Evolutionary conservation across 257 asterid species (phyloP).

Genomic region (Mitragyna speciosa): DNA sequence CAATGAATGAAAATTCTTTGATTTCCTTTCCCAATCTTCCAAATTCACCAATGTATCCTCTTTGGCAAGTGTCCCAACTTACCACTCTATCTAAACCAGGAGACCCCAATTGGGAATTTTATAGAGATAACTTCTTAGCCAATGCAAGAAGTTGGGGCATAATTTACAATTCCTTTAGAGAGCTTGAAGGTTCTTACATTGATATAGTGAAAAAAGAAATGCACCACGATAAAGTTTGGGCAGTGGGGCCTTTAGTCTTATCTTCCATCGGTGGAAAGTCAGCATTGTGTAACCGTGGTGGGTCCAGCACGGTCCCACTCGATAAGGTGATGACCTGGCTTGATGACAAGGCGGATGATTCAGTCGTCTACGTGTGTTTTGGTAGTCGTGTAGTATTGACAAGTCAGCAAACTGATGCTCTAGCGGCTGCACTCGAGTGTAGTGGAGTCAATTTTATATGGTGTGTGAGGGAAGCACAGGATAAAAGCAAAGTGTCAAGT

Average conservation of each 20-base stretch:
- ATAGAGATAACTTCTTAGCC: slow-evolving; percentile 1
- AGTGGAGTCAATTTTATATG: slow-evolving; percentile 33
- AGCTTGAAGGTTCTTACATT: slow-evolving; percentile 15
- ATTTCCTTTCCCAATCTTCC: slow-evolving; percentile 21
- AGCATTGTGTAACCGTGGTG: slow-evolving; percentile 15
- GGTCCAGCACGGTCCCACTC: slow-evolving; percentile 21
- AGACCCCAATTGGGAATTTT: slow-evolving; percentile 27
- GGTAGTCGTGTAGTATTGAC: slow-evolving; percentile 26
- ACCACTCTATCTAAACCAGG: slow-evolving; percentile 16
- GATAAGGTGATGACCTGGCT: slow-evolving; percentile 28
- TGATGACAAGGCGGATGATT: slow-evolving; percentile 15
- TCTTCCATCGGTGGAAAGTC: neutral
- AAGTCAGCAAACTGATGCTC: slow-evolving; percentile 7
- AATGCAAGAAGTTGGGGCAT: slow-evolving; percentile 27
- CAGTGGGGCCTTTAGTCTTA: slow-evolving; percentile 33
- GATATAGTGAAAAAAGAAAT: slow-evolving; percentile 14
- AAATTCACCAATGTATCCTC: slow-evolving; percentile 19
- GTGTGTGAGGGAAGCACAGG: slow-evolving; percentile 15
- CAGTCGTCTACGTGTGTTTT: slow-evolving; percentile 33
- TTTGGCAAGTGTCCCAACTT: slow-evolving; percentile 20
- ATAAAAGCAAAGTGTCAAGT: slow-evolving; percentile 37
- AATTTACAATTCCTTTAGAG: slow-evolving; percentile 23
- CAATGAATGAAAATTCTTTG: neutral
- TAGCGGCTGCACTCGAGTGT: slow-evolving; percentile 23
- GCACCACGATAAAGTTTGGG: slow-evolving; percentile 34